Evolutionary conservation across 495 filamentous ascomycete species (phyloP), one percentile per base, ranked within the genome.

Genomic region (Margaritispora aquatica): DNA sequence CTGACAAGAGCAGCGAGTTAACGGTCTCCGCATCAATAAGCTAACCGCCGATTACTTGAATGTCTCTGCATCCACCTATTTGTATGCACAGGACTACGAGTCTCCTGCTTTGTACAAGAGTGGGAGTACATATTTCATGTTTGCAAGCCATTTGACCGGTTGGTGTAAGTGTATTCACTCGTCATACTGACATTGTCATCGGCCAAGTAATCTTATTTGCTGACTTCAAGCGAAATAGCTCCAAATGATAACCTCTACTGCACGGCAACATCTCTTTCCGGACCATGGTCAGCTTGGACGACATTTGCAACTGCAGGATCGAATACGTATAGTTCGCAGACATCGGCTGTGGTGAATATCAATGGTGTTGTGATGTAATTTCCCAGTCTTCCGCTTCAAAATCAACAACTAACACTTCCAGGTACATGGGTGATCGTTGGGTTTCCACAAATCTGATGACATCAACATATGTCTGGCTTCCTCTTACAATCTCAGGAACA

Each of bases 401-500:
- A n/a, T n/a, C n/a, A n/a, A n/a, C n/a, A n/a, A n/a, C n/a, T n/a
- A n/a, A n/a, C n/a, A n/a, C n/a, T n/a, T n/a, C n/a, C 19, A 82
- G 84, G 55, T 88, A 87, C 69, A 80, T 88, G 73, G 84, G 85
- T 51, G 85, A 88, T 69, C 75, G 85, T 4, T 88, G 85, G 85
- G 64, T 80, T 1, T 75, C 73, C 19, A 58, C 61, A 19, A 84
- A 88, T 64, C 74, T 88, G 0, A 79, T 80, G 75, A 69, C 78
- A 22, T 77, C 74, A 41, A 82, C 84, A 4, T 88, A 88, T 64
- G 70, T 88, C 26, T 88, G 85, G 85, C 75, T 88, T 0, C 85
- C 85, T 3, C 71, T 88, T 1, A 74, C 62, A 3, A 75, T 88
- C 63, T 74, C 69, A 19, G 84, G 83, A 0, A 83, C 76, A 0